A percentile compares a stretch with the other conserved stretches of the same genome.
These are phyloP conservation scores for Bipolaris oryzae DNA, from an alignment of 2,329 filamentous ascomycete genomes.

Conservation along the genomic window DNA sequence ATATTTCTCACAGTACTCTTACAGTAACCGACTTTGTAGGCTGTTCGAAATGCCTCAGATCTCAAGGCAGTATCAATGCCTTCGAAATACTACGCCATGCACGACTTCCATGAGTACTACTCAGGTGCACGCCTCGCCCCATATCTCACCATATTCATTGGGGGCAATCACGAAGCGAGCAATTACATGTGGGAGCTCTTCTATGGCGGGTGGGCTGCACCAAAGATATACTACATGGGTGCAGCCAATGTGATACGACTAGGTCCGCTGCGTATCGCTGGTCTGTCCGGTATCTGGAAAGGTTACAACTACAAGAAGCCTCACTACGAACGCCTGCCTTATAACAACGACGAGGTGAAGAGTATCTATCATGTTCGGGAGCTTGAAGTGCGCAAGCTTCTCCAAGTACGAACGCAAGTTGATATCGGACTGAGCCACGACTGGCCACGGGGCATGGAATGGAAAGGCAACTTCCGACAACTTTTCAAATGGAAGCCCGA, in stretches of 20 bases:
- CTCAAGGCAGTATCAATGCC: conserved; percentile 89
- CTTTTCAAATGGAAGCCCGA: conserved; percentile 76
- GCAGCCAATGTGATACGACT: conserved; percentile 86
- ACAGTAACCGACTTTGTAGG: conserved; percentile 55
- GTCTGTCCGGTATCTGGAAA: conserved; percentile 94
- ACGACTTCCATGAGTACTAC: conserved; percentile 96
- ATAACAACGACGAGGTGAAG: conserved; percentile 75
- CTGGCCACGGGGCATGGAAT: conserved; percentile 87
- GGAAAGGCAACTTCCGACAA: conserved; percentile 69
- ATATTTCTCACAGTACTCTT: not conserved
- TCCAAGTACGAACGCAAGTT: conserved; percentile 83
- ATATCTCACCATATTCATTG: conserved; percentile 89
- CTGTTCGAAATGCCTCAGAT: conserved; percentile 86
- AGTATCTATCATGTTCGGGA: conserved; percentile 90
- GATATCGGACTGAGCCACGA: conserved; percentile 94
- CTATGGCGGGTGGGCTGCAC: conserved; percentile 96
- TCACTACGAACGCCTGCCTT: conserved; percentile 86
- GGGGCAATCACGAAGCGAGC: conserved; percentile 93
- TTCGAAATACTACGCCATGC: conserved; percentile 82
- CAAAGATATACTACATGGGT: conserved; percentile 96
- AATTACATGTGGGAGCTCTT: conserved; percentile 90
- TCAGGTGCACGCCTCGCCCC: conserved; percentile 77
- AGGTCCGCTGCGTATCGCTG: conserved; percentile 85
- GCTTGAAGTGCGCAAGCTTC: conserved; percentile 85
- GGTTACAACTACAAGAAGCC: conserved; percentile 82